Evolutionary conservation across 2,329 filamentous ascomycete genomes (phyloP), one percentile per base, ranked within the genome.

Genomic region (Pseudogymnoascus sp.): DNA sequence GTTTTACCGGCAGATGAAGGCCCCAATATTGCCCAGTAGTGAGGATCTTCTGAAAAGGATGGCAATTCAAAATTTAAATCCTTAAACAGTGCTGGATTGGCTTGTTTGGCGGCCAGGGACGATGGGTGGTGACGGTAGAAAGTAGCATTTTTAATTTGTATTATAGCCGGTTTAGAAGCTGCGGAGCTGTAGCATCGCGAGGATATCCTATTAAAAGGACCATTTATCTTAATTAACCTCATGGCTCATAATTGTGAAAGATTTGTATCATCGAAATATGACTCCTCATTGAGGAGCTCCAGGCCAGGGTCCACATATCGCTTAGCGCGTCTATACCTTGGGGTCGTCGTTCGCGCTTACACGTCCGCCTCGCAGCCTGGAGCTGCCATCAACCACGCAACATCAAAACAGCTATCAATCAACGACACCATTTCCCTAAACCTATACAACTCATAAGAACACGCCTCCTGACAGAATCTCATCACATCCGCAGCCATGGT

Each of bases 11-110:
- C 83, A 1, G 88, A 83, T 0, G 89, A 92, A 0, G 90, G 86
- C 0, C 91, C 92, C 27, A 97, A 80, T 39, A 99, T 79, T 39
- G 90, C 89, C 92, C 92, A 97, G 72, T 90, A 84, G 67, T 88
- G 82, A 3, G 66, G 73, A 4, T 72, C 72, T 0, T 75, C 67
- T 5, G 80, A 72, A 39, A 77, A 74, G 4, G 87, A 85, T 0
- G 87, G 83, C 0, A 97, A 76, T 39, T 82, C 80, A 71, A 97
- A 90, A 61, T 74, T 84, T 67, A 97, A 73, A 61, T 85, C 78
- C 3, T 82, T 79, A 72, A 96, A 96, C 3, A 97, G 77, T 4
- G 90, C 79, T 21, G 86, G 86, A 71, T 94, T 93, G 15, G 58
- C 58, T 31, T 37, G 33, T 59, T 59, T 75, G 64, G 79, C 74